phyloP scores from a whole-genome alignment of 2,329 filamentous ascomycete species.

The Trichophaea hybrida region DNA sequence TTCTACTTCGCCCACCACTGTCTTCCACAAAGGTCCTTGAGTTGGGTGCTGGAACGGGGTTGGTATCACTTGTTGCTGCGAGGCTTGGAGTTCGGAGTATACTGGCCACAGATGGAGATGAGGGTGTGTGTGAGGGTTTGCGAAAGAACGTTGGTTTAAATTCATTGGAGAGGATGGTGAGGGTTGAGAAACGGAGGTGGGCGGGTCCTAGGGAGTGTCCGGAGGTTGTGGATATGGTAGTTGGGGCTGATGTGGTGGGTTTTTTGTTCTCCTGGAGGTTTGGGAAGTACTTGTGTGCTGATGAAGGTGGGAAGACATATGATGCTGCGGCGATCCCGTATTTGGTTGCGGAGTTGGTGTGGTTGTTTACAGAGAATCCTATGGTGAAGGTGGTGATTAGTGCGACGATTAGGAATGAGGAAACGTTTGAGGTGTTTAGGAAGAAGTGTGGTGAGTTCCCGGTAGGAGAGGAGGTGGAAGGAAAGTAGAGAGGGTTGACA shows the following conservation, averaged over 20 bases:
- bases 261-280: background rate
- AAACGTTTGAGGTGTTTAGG: constrained; percentile 53
- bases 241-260: constrained; percentile 55
- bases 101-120: constrained; percentile 59
- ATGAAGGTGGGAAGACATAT: constrained; percentile 41
- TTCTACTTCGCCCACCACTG: constrained; percentile 19
- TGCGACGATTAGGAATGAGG: constrained; percentile 54
- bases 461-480: background rate
- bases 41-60: constrained; percentile 62
- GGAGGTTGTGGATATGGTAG: constrained; percentile 45
- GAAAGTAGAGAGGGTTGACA: background rate
- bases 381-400: constrained; percentile 48
- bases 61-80: constrained; percentile 59
- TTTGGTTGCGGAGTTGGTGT: constrained; percentile 49
- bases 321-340: constrained; percentile 49
- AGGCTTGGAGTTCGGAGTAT: constrained; percentile 47
- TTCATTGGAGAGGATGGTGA: constrained; percentile 39
- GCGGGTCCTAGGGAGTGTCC: constrained; percentile 31
- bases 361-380: constrained; percentile 46
- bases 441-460: constrained; percentile 36
- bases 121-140: constrained; percentile 53
- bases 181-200: constrained; percentile 36
- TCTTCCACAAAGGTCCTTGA: constrained; percentile 45
- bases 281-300: background rate
- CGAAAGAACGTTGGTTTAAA: constrained; percentile 57